Evolutionary conservation across 2,329 filamentous ascomycete species (phyloP), one percentile per base, ranked within the genome.

Genomic region (Epichloe sibirici): DNA sequence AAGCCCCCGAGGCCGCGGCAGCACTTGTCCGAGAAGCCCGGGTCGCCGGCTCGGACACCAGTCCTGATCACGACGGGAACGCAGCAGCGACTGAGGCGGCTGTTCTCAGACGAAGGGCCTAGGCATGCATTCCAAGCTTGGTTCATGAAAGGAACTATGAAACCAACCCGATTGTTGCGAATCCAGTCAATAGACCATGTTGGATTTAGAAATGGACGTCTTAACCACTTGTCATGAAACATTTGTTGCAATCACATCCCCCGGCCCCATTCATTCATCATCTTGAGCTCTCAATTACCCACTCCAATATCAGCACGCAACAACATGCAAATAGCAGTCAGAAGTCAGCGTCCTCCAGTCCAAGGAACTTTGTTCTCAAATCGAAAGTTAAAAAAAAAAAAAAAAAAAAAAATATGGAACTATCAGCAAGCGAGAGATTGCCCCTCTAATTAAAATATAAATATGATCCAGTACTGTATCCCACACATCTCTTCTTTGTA

Each of bases 21-120:
- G 28, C 38, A 31, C 43, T 57, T 9, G 43, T 58, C n/a, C 50
- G 12, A 38, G 54, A 60, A 31, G 39, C 40, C 11, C 23, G 25
- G 3, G 17, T 21, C 7, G 2, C 12, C 23, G 43, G 37, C 17
- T 38, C 53, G 2, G 46, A 46, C 12, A 35, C 35, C 3, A n/a
- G 42, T 31, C 28, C 21, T 13, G 4, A 23, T 5, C 13, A 23
- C 11, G 38, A 40, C 9, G 34, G 35, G 4, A 42, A 40, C 37
- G 49, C 6, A 8, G 43, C 45, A 3, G 31, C 47, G 1, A 15
- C 49, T 8, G 46, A 28, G 11, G 3, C 45, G 3, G 3, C 13
- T 25, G 31, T 23, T 15, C 48, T 15, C 31, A 44, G 38, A 31
- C 23, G n/a, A 47, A 44, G 48, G 15, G 48, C 42, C 3, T 51